These are phyloP conservation scores for Psilocybe sp. DNA, from an alignment of 768 basidiomycete species.

Conservation along the genomic window DNA sequence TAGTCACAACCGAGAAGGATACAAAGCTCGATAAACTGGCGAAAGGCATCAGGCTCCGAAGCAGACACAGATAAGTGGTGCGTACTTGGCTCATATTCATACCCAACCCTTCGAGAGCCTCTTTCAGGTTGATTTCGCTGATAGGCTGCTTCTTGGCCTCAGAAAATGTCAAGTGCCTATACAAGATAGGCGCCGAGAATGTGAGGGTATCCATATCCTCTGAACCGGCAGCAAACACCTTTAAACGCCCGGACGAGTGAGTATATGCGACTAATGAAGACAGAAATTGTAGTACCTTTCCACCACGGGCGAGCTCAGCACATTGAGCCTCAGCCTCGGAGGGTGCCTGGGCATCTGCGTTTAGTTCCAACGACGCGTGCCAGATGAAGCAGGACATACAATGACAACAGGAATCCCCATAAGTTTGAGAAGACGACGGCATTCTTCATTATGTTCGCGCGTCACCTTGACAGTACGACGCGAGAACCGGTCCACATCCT, in stretches of 20 bases:
- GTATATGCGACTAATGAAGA: not conserved
- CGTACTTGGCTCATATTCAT: constrained; percentile 89
- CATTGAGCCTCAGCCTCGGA: constrained; percentile 99
- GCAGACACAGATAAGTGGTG: not conserved
- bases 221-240: constrained; percentile 97
- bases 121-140: constrained; percentile 81
- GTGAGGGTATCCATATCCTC: constrained; percentile 99
- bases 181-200: constrained; percentile 87
- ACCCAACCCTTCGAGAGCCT: constrained; percentile 81
- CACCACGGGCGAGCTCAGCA: constrained; percentile 94
- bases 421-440: constrained; percentile 76
- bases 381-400: constrained; percentile 40
- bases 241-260: not conserved
- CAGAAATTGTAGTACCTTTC: constrained; percentile 54
- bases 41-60: not conserved
- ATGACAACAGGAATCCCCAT: constrained; percentile 98
- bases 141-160: constrained; percentile 98
- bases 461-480: constrained; percentile 94
- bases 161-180: constrained; percentile 95
- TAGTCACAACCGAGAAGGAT: constrained; percentile 98
- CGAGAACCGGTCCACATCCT: constrained; percentile 89
- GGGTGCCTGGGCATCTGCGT: constrained; percentile 63
- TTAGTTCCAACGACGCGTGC: not conserved
- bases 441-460: constrained; percentile 94
- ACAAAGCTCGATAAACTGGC: constrained; percentile 92